Conservation (phyloP, 805 yeast species). For the Saccharomycopsis fibuligera region DNA sequence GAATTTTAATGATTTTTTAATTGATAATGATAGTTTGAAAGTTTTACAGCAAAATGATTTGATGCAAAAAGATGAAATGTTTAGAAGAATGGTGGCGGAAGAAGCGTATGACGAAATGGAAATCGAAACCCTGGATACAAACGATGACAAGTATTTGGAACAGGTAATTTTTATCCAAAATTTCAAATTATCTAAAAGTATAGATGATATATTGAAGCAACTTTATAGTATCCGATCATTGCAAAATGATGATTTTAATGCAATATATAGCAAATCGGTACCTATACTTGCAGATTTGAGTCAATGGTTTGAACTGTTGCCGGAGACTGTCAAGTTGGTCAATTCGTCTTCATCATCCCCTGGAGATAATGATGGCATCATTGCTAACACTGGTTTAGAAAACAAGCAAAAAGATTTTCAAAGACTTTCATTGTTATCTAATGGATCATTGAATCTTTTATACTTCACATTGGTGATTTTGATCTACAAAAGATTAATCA, state of each 20-base stretch:
- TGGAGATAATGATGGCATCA: not conserved
- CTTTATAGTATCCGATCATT: slow-evolving; percentile 25
- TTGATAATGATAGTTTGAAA: slow-evolving; percentile 20
- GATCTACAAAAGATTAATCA: slow-evolving; percentile 25
- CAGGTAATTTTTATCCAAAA: slow-evolving; percentile 25
- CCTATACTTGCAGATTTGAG: slow-evolving; percentile 21
- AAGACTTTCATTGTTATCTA: slow-evolving; percentile 15
- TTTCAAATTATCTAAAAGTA: slow-evolving; percentile 24
- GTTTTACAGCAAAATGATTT: slow-evolving; percentile 15
- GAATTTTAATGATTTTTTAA: slow-evolving; percentile 22
- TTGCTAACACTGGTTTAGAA: not conserved
- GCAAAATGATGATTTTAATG: slow-evolving; percentile 24
- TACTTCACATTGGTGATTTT: slow-evolving; percentile 24
- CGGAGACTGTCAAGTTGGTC: slow-evolving; percentile 11
- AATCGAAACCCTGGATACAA: slow-evolving; percentile 8
- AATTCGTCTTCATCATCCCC: not conserved
- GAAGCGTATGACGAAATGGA: slow-evolving; percentile 16
- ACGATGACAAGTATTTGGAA: slow-evolving; percentile 2
- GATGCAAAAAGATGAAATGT: slow-evolving; percentile 21
- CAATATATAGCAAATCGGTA: slow-evolving; percentile 20
- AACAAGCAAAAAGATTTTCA: too few species aligned
- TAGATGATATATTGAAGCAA: slow-evolving; percentile 23
- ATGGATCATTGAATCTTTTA: slow-evolving; percentile 24
- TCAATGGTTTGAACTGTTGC: slow-evolving; percentile 25
- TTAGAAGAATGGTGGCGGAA: slow-evolving; percentile 19